A percentile compares a stretch with the other conserved stretches of the same genome.
These are phyloP conservation scores for Eimeria sp. DNA, from an alignment of 169 alveolate species.

Conservation along the genomic window DNA sequence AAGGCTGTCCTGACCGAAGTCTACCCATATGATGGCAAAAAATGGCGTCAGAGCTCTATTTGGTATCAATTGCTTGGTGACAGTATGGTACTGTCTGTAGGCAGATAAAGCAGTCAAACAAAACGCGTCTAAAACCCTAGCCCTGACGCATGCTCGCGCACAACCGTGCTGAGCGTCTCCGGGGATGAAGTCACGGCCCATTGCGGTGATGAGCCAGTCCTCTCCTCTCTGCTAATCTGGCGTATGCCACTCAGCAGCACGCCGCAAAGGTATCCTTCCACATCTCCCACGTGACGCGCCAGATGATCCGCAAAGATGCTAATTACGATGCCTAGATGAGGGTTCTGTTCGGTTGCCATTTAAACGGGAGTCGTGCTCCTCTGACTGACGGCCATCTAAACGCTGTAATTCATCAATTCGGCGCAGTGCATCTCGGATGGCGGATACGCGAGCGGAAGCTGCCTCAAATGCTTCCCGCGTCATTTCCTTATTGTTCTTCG, in stretches of 20 bases:
- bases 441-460: constrained; percentile 54
- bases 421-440: constrained; percentile 48
- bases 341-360: neutral
- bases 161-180: too few species aligned
- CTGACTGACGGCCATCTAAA: neutral
- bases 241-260: neutral
- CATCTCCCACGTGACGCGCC: neutral
- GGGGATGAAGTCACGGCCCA: neutral
- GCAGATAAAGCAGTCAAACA: neutral
- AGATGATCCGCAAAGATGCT: neutral
- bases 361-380: constrained; percentile 10
- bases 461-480: constrained; percentile 71
- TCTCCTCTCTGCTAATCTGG: neutral
- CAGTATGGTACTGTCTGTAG: neutral
- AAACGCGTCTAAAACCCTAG: neutral
- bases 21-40: neutral
- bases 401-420: constrained; percentile 56
- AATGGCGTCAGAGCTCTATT: neutral
- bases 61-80: neutral
- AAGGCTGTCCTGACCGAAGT: neutral
- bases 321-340: neutral
- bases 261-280: neutral
- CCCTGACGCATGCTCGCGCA: neutral
- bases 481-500: constrained; percentile 61
- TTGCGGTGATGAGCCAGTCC: neutral